Conservation (phyloP, 2,329 filamentous ascomycete species). For the Calonectria leucothoes region DNA sequence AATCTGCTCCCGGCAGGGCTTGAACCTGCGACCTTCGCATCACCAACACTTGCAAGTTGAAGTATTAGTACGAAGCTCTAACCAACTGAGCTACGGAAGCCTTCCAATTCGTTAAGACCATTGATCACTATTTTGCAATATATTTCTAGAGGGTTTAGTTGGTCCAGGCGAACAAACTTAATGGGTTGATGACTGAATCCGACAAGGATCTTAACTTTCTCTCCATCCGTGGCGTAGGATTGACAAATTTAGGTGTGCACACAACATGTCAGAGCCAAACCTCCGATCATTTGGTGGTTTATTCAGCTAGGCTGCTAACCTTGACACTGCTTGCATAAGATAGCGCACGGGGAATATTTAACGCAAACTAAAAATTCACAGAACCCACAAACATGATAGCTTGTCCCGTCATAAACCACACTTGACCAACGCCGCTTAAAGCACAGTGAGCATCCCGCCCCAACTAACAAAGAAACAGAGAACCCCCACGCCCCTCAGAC, state of each 20-base stretch:
- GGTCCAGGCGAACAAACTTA: background rate
- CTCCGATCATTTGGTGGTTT: background rate
- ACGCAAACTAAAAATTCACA: background rate
- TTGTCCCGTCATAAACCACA: background rate
- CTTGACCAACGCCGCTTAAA: background rate
- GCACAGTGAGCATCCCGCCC: background rate
- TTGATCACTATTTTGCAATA: background rate
- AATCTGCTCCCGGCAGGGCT: conserved; percentile 43
- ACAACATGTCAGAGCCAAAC: background rate
- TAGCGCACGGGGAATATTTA: background rate
- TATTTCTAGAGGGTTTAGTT: background rate
- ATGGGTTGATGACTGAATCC: background rate
- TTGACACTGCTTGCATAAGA: background rate
- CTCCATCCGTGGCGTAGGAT: background rate
- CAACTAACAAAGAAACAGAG: background rate
- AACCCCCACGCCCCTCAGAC: conserved; percentile 19
- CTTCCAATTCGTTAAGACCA: conserved; percentile 22
- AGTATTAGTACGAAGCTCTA: conserved; percentile 46
- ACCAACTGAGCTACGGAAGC: conserved; percentile 46
- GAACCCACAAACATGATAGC: background rate
- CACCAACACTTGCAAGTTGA: conserved; percentile 29
- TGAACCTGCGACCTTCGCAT: conserved; percentile 46
- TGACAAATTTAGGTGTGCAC: background rate
- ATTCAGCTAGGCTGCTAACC: background rate
- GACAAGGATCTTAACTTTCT: background rate